These are phyloP conservation scores for Echinochloa phyllopogon DNA, from an alignment of 176 grass and related monocot genomes.

Conservation along the genomic window DNA sequence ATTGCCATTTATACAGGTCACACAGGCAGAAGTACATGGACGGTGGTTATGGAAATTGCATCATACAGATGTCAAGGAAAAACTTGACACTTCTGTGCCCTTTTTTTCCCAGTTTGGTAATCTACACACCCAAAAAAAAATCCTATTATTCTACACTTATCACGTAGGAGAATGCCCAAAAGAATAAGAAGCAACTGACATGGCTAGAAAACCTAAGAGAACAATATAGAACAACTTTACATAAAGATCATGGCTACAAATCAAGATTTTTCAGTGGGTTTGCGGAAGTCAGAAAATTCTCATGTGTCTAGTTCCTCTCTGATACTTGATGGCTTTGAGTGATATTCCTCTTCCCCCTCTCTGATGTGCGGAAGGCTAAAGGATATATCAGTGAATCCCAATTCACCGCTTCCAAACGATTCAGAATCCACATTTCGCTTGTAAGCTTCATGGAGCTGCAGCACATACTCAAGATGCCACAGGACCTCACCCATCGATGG, in stretches of 20 bases:
- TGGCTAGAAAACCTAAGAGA: constrained; percentile 36
- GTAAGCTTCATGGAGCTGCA: constrained; percentile 92
- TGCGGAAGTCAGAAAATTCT: constrained; percentile 36
- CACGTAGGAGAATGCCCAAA: constrained; percentile 36
- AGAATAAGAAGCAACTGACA: constrained; percentile 41
- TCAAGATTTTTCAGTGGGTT: constrained; percentile 33
- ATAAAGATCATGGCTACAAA: constrained; percentile 25
- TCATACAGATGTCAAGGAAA: constrained; percentile 47
- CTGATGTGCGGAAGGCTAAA: constrained; percentile 73
- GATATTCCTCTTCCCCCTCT: constrained; percentile 65
- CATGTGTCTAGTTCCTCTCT: constrained; percentile 46
- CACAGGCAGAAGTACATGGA: constrained; percentile 35
- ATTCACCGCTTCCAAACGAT: constrained; percentile 80
- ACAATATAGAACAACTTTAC: constrained; percentile 55
- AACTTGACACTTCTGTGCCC: constrained; percentile 23
- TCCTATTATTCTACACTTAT: constrained; percentile 66
- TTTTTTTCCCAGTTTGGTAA: constrained; percentile 18
- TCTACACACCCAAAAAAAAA: constrained; percentile 52
- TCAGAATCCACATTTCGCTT: constrained; percentile 67
- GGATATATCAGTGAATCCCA: constrained; percentile 73
- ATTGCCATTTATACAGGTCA: constrained; percentile 50
- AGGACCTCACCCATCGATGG: constrained; percentile 89
- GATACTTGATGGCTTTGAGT: constrained; percentile 54
- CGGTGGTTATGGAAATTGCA: constrained; percentile 36
- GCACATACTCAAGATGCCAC: constrained; percentile 94